These are phyloP conservation scores for Plantago elongata DNA, from an alignment of 257 asterid genomes.

Conservation along the genomic window DNA sequence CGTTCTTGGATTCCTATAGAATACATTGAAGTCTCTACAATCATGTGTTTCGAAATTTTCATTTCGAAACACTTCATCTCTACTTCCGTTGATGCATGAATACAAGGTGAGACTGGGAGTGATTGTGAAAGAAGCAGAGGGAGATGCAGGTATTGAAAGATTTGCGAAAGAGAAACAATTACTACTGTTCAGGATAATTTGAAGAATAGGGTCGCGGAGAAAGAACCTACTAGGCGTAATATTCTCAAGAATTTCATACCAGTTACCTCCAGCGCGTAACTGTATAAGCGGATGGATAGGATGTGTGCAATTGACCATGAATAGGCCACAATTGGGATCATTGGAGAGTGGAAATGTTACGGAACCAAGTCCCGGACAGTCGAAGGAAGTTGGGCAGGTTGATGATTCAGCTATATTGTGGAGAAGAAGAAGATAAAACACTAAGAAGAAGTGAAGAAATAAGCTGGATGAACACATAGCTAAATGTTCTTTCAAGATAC, in stretches of 20 bases:
- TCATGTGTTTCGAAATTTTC: neutral
- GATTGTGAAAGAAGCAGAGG: conserved; percentile 18
- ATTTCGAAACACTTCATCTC: no score
- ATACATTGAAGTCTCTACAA: conserved; percentile 10
- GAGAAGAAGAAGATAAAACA: neutral
- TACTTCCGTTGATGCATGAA: neutral
- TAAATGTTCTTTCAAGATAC: conserved; percentile 1
- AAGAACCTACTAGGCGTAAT: neutral
- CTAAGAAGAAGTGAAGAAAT: neutral
- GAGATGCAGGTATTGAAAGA: neutral
- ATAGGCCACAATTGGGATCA: conserved; percentile 29
- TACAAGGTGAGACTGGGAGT: conserved; percentile 26
- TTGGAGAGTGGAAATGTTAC: conserved; percentile 24
- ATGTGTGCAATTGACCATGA: conserved; percentile 12
- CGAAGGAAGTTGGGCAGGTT: conserved; percentile 3
- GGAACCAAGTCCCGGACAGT: conserved; percentile 11
- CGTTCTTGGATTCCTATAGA: neutral
- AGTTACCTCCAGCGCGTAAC: neutral
- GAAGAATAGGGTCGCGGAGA: neutral
- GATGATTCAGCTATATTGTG: conserved; percentile 6
- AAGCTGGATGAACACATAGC: conserved; percentile 15
- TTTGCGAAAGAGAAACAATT: neutral
- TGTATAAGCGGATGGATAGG: conserved; percentile 14
- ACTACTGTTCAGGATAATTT: accelerated
- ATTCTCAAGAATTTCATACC: neutral